Evolutionary conservation across 106 monocot genomes (phyloP), one percentile per base, ranked within the genome.

Genomic region (Triglochin maritima): DNA sequence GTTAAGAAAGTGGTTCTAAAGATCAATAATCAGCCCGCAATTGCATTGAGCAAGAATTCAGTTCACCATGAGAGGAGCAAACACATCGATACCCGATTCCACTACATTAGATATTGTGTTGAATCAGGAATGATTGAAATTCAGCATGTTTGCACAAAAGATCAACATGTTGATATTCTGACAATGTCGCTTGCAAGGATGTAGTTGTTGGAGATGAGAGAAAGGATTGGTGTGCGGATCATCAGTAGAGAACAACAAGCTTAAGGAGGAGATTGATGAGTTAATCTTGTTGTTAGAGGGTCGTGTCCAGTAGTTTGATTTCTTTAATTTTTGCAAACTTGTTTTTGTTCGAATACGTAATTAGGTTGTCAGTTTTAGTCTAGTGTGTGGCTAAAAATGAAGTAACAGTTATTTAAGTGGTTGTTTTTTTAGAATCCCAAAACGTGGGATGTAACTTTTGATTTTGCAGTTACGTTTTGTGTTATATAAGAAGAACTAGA

Each of bases 41-140:
- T 68, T 3, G 6, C 54, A 4, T 11, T 68, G 11, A 46, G 43
- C 0, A 68, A 57, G 46, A 68, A 68, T 46, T 13, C 68, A 0
- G 68, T 68, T 3, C 45, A 13, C 17, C 68, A 68, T 56, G 56
- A 46, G 14, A 52, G 56, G 13, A 56, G 43, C 53, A 68, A 68
- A 13, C 68, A 68, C 2, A 69, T 74, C 8, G 65, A 74, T 58
- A 56, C 43, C 0, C 3, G 47, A 4, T 74, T 47, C 17, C 65
- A 74, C 56, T 66, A 64, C 17, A 16, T 74, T 10, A 47, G 66
- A n/a, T 56, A 67, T 4, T 47, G 51, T 57, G 66, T 66, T 8
- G 58, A 73, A 52, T 9, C 63, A n/a, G 58, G 58, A 42, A 51
- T 9, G 12, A 47, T 73, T 13, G 41, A 52, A 14, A 2, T 73